Conservation (phyloP, 257 asterid genomes). For the Paraleonurus japonicus region DNA sequence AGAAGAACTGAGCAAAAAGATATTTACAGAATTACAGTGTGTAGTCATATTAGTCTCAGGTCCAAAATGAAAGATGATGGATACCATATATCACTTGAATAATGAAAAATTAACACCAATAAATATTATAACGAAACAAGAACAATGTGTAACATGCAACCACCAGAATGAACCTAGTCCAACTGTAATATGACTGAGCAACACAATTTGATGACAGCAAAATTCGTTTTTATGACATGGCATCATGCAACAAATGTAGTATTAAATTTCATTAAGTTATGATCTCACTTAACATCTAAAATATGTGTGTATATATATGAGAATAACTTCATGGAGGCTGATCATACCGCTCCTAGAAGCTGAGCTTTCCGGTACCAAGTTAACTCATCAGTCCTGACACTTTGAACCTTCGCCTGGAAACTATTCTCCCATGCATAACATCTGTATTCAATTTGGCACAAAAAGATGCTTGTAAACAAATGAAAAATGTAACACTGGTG, state of each 20-base stretch:
- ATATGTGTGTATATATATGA: background rate
- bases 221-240: background rate
- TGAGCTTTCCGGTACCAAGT: slow-evolving; percentile 84
- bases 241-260: background rate
- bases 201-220: background rate
- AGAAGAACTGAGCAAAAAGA: slow-evolving; percentile 8
- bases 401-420: slow-evolving; percentile 77
- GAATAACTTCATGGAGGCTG: slow-evolving; percentile 24
- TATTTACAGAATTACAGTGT: background rate
- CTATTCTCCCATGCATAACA: slow-evolving; percentile 97
- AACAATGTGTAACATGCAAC: background rate
- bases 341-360: slow-evolving; percentile 84
- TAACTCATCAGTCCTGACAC: slow-evolving; percentile 77
- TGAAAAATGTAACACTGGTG: slow-evolving; percentile 12
- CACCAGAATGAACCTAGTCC: slow-evolving; percentile 13
- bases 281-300: slow-evolving; percentile 1
- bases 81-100: slow-evolving; percentile 14
- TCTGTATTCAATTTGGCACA: slow-evolving; percentile 46
- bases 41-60: background rate
- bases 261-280: background rate
- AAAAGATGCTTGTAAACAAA: slow-evolving; percentile 21
- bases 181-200: background rate
- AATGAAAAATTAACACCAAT: background rate
- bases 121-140: slow-evolving; percentile 14
- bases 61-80: background rate